Percentiles rank a stretch among this genome's conserved stretches.
Evolutionary conservation across 257 asterid genomes (phyloP).

Genomic region (Scutellaria galericulata): DNA sequence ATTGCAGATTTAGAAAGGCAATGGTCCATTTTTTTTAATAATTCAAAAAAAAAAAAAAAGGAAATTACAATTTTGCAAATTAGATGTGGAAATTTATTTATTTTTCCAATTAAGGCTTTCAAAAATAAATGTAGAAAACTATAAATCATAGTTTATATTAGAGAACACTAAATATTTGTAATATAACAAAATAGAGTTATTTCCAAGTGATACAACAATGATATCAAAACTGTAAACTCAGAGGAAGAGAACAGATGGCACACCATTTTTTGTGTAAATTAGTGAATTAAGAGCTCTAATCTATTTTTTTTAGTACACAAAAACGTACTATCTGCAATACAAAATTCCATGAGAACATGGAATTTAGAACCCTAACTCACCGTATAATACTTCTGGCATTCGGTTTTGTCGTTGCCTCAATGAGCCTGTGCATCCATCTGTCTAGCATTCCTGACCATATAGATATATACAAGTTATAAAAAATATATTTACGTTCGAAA

Average conservation of each 20-base stretch:
- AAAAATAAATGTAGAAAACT: slow-evolving; percentile 12
- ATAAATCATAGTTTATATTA: background rate
- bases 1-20: no score
- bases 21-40: no score
- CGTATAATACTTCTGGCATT: slow-evolving; percentile 56
- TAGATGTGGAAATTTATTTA: no score
- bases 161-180: slow-evolving; percentile 23
- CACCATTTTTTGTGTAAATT: background rate
- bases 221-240: slow-evolving; percentile 30
- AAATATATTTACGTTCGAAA: no score
- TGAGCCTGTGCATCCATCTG: slow-evolving; percentile 84
- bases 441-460: slow-evolving; percentile 82
- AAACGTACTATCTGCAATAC: slow-evolving; percentile 16
- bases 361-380: slow-evolving; percentile 42
- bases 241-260: slow-evolving; percentile 6
- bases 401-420: slow-evolving; percentile 73
- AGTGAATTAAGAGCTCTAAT: slow-evolving; percentile 2
- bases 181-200: background rate
- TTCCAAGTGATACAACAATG: slow-evolving; percentile 23
- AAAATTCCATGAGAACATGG: slow-evolving; percentile 22
- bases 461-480: background rate
- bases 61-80: no score
- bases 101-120: background rate
- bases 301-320: slow-evolving; percentile 6
- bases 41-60: no score